Evolutionary conservation across 164 flowering plant genomes (phyloP).

Genomic region (Liquidambar formosana): DNA sequence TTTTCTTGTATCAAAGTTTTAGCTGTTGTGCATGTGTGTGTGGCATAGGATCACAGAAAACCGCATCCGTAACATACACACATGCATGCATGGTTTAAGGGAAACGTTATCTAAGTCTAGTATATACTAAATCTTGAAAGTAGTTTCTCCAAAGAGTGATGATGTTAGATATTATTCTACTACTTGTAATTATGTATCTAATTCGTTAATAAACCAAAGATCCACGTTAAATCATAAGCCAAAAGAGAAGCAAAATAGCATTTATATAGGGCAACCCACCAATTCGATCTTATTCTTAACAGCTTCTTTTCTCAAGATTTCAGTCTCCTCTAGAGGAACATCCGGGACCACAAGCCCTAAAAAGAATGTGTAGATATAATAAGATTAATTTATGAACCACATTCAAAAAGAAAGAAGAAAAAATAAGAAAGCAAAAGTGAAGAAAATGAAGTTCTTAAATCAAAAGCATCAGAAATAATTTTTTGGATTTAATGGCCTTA

Average conservation of each 20-base stretch:
- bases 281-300: constrained; percentile 56
- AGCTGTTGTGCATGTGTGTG: too few species aligned
- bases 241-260: not conserved
- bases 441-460: too few species aligned
- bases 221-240: not conserved
- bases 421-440: not conserved
- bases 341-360: constrained; percentile 95
- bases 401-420: not conserved
- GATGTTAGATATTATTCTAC: too few species aligned
- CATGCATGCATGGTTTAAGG: too few species aligned
- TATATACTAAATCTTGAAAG: too few species aligned
- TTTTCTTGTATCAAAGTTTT: too few species aligned
- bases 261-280: constrained; percentile 36
- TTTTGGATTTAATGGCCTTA: too few species aligned
- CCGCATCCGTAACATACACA: too few species aligned
- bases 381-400: not conserved
- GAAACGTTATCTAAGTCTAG: too few species aligned
- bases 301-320: constrained; percentile 69
- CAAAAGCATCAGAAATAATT: too few species aligned
- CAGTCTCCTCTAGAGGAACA: constrained; percentile 94
- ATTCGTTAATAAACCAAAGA: not conserved
- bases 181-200: not conserved
- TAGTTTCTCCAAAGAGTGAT: too few species aligned
- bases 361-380: constrained; percentile 3
- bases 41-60: too few species aligned